phyloP scores from a whole-genome alignment of 306 rosid species.

The Abrus pulchellus region DNA sequence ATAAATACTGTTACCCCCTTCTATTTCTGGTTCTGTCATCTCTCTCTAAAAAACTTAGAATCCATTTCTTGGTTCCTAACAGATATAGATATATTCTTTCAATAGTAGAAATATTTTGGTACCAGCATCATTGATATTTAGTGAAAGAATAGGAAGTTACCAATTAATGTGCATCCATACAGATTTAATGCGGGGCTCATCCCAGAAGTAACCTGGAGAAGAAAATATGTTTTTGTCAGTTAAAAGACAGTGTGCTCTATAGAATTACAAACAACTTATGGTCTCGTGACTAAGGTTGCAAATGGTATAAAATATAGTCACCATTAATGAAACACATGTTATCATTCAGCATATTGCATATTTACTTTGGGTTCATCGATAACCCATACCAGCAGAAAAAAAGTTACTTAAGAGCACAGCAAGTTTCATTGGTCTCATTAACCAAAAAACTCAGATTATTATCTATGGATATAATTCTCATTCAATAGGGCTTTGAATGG shows the following conservation, averaged over 20 bases:
- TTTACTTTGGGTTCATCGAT: conserved; percentile 17
- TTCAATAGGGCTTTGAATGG: background rate
- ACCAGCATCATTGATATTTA: conserved; percentile 17
- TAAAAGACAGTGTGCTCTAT: background rate
- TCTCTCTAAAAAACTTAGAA: background rate
- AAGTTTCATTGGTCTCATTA: conserved; percentile 1
- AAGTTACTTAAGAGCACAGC: background rate
- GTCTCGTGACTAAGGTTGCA: conserved; percentile 11
- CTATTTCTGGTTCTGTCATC: background rate
- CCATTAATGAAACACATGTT: conserved; percentile 17
- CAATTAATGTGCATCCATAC: conserved; percentile 88
- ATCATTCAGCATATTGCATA: conserved; percentile 8
- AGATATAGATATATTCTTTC: background rate
- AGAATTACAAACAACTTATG: conserved; percentile 9
- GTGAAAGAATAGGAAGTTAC: conserved; percentile 54
- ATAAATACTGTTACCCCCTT: background rate
- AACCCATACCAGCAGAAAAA: conserved; percentile 8
- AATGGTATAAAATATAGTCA: conserved; percentile 32
- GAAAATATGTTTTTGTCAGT: background rate
- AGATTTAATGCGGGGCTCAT: conserved; percentile 87
- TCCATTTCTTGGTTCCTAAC: background rate
- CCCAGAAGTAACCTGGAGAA: conserved; percentile 83
- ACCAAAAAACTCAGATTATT: conserved; percentile 7
- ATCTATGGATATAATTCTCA: background rate
- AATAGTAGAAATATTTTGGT: background rate